A percentile compares a stretch with the other conserved stretches of the same genome.
phyloP scores from a whole-genome alignment of 495 filamentous ascomycete genomes.

The Talaromyces liani region DNA sequence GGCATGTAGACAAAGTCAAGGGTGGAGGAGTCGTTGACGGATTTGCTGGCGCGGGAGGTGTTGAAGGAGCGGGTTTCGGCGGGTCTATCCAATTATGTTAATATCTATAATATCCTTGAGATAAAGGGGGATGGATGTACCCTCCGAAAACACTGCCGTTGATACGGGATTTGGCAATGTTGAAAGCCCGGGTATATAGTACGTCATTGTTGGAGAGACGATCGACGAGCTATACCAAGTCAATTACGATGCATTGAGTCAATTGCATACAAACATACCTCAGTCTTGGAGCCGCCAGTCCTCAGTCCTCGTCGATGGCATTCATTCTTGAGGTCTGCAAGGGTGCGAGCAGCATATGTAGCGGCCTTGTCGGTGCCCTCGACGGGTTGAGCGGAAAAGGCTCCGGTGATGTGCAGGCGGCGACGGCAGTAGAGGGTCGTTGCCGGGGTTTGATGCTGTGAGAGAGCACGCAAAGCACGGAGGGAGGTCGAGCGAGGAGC shows the following conservation, averaged over 20 bases:
- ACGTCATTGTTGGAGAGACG: constrained; percentile 48
- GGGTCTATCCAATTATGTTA: constrained; percentile 8
- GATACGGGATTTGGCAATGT: constrained; percentile 43
- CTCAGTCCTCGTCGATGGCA: constrained; percentile 30
- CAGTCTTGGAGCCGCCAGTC: constrained; percentile 26
- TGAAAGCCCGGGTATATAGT: constrained; percentile 45
- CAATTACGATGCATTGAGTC: no score
- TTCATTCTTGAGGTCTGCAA: constrained; percentile 34
- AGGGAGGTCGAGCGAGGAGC: constrained; percentile 42
- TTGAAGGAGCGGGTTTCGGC: constrained; percentile 46
- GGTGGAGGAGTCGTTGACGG: constrained; percentile 49
- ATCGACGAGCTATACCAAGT: constrained; percentile 32
- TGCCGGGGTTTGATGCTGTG: constrained; percentile 30
- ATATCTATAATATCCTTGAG: neutral
- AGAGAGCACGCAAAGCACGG: constrained; percentile 40
- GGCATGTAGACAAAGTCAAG: constrained; percentile 62
- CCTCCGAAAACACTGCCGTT: constrained; percentile 32
- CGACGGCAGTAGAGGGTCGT: constrained; percentile 28
- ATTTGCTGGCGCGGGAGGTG: constrained; percentile 47
- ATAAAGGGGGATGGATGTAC: constrained; percentile 20
- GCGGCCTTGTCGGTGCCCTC: constrained; percentile 28
- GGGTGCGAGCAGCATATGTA: constrained; percentile 25
- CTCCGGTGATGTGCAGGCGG: constrained; percentile 47
- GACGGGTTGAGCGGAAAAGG: constrained; percentile 37
- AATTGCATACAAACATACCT: constrained; percentile 19